Conservation (phyloP, 164 flowering plant genomes). For the Santalum album region DNA sequence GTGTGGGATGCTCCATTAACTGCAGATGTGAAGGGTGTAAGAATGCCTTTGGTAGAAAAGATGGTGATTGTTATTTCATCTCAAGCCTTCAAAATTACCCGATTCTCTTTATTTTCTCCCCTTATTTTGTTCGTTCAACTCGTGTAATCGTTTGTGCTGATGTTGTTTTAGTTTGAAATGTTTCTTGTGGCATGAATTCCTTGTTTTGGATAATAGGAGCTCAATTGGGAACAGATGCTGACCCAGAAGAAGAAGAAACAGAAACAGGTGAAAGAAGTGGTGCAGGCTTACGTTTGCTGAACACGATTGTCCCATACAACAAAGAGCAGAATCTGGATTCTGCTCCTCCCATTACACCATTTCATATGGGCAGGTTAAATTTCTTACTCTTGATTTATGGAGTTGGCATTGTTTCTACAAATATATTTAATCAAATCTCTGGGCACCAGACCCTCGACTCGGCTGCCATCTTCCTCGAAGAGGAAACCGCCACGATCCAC, state of each 20-base stretch:
- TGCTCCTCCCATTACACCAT: conserved; percentile 41
- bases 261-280: conserved; percentile 31
- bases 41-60: conserved; percentile 66
- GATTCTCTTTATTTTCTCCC: neutral
- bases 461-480: no score
- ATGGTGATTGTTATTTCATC: conserved; percentile 41
- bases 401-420: neutral
- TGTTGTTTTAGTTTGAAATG: neutral
- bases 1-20: conserved; percentile 90
- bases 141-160: neutral
- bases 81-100: neutral
- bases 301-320: conserved; percentile 23
- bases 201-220: conserved; percentile 27
- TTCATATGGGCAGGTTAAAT: conserved; percentile 34
- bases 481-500: conserved; percentile 48
- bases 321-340: conserved; percentile 33
- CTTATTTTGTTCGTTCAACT: no score
- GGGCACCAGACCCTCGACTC: conserved; percentile 35
- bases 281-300: conserved; percentile 21
- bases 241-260: conserved; percentile 45
- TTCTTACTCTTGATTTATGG: neutral
- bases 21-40: conserved; percentile 98
- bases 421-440: neutral
- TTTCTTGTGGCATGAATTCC: neutral
- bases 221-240: conserved; percentile 31